Evolutionary conservation across 495 filamentous ascomycete genomes (phyloP).

Genomic region (Daldinia loculata): DNA sequence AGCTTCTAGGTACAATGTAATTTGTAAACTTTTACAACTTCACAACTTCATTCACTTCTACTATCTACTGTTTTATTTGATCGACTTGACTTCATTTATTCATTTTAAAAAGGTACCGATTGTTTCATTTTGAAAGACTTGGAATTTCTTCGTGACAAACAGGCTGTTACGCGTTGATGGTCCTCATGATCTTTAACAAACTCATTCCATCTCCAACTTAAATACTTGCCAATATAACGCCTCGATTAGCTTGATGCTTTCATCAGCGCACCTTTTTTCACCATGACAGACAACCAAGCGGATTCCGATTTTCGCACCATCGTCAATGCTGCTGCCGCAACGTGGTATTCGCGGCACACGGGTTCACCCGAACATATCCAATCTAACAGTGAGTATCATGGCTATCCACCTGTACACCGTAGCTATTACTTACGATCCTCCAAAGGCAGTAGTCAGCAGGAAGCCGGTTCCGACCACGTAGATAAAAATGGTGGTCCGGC

Average conservation of each 20-base stretch:
- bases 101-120: background rate
- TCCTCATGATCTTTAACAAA: background rate
- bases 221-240: background rate
- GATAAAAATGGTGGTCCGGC: constrained; percentile 3
- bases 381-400: constrained; percentile 2
- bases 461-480: constrained; percentile 5
- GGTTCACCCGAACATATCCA: constrained; percentile 4
- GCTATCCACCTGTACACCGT: background rate
- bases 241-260: background rate
- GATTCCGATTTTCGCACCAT: constrained; percentile 26
- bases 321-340: constrained; percentile 34
- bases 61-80: background rate
- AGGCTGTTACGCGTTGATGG: background rate
- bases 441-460: background rate
- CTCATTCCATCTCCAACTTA: background rate
- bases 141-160: background rate
- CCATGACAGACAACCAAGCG: constrained; percentile 8
- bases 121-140: background rate
- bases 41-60: background rate
- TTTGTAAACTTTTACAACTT: background rate
- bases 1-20: background rate
- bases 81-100: background rate
- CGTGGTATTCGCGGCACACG: constrained; percentile 35
- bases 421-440: background rate
- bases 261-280: background rate